Conservation (phyloP, 345 rosid genomes). For the Cardiospermum halicacabum region DNA sequence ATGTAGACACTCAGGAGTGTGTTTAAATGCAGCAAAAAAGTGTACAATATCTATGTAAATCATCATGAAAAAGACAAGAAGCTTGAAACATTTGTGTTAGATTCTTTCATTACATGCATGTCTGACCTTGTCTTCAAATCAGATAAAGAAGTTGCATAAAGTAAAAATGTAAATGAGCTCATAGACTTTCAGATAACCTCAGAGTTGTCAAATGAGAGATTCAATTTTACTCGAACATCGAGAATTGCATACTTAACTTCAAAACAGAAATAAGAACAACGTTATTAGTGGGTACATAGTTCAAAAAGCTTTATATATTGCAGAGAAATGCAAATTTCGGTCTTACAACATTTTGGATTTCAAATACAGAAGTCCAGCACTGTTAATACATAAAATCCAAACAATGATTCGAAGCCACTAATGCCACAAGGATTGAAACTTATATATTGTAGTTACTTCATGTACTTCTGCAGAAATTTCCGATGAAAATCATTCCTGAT, state of each 20-base stretch:
- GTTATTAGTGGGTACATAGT: background rate
- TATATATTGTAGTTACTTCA: constrained; percentile 45
- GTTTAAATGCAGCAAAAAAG: constrained; percentile 9
- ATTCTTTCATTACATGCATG: background rate
- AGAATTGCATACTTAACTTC: background rate
- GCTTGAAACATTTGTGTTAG: background rate
- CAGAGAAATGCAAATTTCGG: background rate
- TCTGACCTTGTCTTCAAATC: too few relatives aligned
- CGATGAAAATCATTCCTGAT: constrained; percentile 92
- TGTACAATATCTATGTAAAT: constrained; percentile 14
- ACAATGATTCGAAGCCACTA: constrained; percentile 1
- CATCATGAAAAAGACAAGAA: background rate
- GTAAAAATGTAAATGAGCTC: too few relatives aligned
- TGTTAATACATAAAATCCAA: background rate
- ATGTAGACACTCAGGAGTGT: background rate
- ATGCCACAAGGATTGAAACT: background rate
- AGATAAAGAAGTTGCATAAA: too few relatives aligned
- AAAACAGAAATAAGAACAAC: background rate
- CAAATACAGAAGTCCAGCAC: constrained; percentile 4
- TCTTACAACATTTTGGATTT: background rate
- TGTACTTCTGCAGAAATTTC: constrained; percentile 88
- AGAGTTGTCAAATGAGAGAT: too few relatives aligned
- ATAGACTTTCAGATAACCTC: too few relatives aligned
- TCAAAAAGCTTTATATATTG: background rate
- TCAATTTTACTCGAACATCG: too few relatives aligned